These are phyloP conservation scores for Leccinellum rugosiceps DNA, from an alignment of 768 basidiomycete genomes.

Conservation along the genomic window DNA sequence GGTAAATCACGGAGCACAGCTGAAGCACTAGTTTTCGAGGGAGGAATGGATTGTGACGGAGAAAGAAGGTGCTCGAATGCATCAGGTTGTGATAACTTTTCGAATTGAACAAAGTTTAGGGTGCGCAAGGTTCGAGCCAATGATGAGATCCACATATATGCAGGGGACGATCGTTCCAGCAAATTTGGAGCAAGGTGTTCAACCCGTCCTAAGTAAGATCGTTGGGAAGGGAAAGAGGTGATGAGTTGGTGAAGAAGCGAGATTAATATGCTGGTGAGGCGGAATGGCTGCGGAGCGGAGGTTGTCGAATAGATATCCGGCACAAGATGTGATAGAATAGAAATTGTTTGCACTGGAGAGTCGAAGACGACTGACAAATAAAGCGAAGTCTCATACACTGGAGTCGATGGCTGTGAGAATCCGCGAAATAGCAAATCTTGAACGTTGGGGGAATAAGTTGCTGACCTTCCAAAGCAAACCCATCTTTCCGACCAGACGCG, in stretches of 20 bases:
- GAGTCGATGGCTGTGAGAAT: background rate
- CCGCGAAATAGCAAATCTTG: background rate
- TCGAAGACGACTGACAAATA: slow-evolving; percentile 62
- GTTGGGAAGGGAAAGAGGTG: slow-evolving; percentile 62
- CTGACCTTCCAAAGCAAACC: slow-evolving; percentile 67
- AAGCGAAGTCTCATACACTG: slow-evolving; percentile 75
- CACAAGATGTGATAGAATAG: slow-evolving; percentile 59
- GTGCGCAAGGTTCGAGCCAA: slow-evolving; percentile 52
- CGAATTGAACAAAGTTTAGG: slow-evolving; percentile 53
- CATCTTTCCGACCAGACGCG: slow-evolving; percentile 55
- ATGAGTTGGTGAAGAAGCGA: slow-evolving; percentile 59
- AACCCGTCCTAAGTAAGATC: slow-evolving; percentile 37
- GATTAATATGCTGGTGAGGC: slow-evolving; percentile 39
- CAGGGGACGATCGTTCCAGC: slow-evolving; percentile 35
- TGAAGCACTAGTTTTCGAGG: background rate
- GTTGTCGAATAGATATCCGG: slow-evolving; percentile 41
- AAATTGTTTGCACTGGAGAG: slow-evolving; percentile 56
- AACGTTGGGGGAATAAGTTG: background rate
- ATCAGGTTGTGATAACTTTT: slow-evolving; percentile 37
- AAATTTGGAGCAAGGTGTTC: slow-evolving; percentile 27
- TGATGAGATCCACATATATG: slow-evolving; percentile 48
- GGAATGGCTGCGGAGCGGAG: slow-evolving; percentile 15
- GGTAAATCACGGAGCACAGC: slow-evolving; percentile 26
- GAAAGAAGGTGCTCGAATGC: slow-evolving; percentile 26
- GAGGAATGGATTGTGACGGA: background rate